A percentile compares a stretch with the other conserved stretches of the same genome.
phyloP scores from a whole-genome alignment of 441 rosid genomes.

The Croton setiger region DNA sequence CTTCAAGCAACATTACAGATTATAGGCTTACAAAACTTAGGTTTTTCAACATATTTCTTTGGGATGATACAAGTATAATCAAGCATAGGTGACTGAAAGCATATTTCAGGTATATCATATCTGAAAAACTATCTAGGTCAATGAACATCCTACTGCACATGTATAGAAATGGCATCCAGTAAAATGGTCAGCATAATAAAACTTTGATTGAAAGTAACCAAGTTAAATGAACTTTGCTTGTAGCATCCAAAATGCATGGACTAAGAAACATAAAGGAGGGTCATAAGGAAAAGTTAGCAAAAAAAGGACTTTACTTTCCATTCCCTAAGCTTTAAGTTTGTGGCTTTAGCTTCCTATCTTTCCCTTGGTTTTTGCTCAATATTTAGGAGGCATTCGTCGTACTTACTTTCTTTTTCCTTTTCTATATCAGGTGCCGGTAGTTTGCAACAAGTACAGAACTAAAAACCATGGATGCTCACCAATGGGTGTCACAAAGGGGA shows the following conservation, averaged over 20 bases:
- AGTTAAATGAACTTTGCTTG: neutral
- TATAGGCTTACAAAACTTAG: neutral
- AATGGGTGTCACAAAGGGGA: neutral
- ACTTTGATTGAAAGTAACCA: neutral
- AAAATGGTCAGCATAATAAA: neutral
- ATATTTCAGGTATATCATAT: neutral
- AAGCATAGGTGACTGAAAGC: neutral
- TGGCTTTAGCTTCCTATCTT: neutral
- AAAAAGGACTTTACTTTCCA: neutral
- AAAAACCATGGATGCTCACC: neutral
- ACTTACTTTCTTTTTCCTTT: neutral
- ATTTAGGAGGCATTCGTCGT: neutral
- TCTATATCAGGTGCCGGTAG: neutral
- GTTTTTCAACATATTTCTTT: neutral
- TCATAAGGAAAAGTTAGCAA: neutral
- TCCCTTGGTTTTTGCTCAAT: neutral
- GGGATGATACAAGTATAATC: neutral
- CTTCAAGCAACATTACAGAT: neutral
- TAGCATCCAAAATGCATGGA: neutral
- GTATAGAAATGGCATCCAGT: neutral
- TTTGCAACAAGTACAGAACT: neutral
- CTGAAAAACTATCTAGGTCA: neutral
- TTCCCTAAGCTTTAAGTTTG: neutral
- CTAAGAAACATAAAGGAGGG: neutral
- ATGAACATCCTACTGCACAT: neutral